These are phyloP conservation scores for Polytrichum commune DNA, from an alignment of 225 moss, liverwort and hornwort species.

Conservation along the genomic window DNA sequence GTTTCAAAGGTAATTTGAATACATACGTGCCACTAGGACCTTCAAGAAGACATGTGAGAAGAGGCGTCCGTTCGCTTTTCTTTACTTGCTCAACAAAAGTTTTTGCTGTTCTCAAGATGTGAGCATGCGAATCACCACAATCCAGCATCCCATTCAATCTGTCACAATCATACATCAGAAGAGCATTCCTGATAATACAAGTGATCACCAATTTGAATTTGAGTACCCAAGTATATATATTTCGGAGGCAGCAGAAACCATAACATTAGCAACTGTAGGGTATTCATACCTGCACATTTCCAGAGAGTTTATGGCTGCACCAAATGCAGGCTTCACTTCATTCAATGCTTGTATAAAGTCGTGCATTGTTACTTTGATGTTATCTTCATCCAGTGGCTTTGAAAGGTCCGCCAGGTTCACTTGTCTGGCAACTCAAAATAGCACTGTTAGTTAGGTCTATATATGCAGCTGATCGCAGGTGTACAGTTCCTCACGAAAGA, in stretches of 20 bases:
- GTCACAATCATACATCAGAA: conserved; percentile 15
- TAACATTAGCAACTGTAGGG: not conserved
- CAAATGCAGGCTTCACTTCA: conserved; percentile 94
- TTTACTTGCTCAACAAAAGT: conserved; percentile 74
- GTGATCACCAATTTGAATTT: not conserved
- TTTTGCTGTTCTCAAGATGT: conserved; percentile 46
- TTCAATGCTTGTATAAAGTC: conserved; percentile 70
- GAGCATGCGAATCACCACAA: conserved; percentile 56
- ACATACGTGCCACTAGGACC: conserved; percentile 88
- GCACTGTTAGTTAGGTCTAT: too few relatives aligned
- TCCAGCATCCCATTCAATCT: conserved; percentile 85
- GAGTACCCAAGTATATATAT: not conserved
- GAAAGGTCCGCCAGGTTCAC: conserved; percentile 77
- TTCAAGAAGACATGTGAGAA: conserved; percentile 85
- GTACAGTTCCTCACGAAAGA: too few relatives aligned
- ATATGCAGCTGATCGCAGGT: too few relatives aligned
- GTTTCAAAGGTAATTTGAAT: not conserved
- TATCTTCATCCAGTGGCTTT: conserved; percentile 84
- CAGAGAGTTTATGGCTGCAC: conserved; percentile 75
- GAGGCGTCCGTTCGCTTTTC: conserved; percentile 76
- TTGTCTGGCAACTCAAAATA: conserved; percentile 31
- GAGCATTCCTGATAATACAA: not conserved
- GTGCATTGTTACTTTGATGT: conserved; percentile 77
- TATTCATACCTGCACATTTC: conserved; percentile 81
- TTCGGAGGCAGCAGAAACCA: not conserved